Conservation (phyloP, 1,139 yeast species). For the Yarrowia galli region DNA sequence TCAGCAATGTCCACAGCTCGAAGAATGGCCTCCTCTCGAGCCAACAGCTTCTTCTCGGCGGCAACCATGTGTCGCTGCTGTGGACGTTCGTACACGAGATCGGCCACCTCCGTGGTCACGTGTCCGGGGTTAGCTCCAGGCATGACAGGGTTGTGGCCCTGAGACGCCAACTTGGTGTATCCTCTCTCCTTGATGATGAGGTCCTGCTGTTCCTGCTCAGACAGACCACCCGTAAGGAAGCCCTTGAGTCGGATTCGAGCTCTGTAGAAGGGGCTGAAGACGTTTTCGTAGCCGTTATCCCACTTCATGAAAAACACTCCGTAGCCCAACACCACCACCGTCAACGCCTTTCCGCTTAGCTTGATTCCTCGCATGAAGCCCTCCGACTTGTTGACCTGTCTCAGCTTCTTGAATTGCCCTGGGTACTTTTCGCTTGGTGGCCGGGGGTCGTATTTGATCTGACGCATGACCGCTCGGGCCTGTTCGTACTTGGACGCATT, state of each 20-base stretch:
- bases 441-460: conserved; percentile 78
- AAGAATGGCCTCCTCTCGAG: conserved; percentile 70
- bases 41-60: conserved; percentile 75
- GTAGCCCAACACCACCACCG: conserved; percentile 45
- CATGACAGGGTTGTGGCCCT: conserved; percentile 40
- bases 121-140: conserved; percentile 40
- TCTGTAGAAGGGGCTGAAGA: conserved; percentile 72
- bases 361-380: conserved; percentile 60
- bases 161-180: conserved; percentile 39
- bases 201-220: conserved; percentile 69
- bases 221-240: conserved; percentile 58
- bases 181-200: conserved; percentile 56
- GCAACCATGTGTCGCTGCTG: conserved; percentile 75
- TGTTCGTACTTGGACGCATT: conserved; percentile 73
- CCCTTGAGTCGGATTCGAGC: conserved; percentile 65
- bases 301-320: conserved; percentile 78
- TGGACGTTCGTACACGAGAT: conserved; percentile 69
- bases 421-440: conserved; percentile 78
- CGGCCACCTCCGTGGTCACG: conserved; percentile 44
- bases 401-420: conserved; percentile 76
- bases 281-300: conserved; percentile 84
- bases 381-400: conserved; percentile 61
- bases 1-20: conserved; percentile 61
- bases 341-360: conserved; percentile 45
- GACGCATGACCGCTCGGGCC: conserved; percentile 75